Conservation (phyloP, 2,329 filamentous ascomycete genomes). For the Metarhizium brunneum region DNA sequence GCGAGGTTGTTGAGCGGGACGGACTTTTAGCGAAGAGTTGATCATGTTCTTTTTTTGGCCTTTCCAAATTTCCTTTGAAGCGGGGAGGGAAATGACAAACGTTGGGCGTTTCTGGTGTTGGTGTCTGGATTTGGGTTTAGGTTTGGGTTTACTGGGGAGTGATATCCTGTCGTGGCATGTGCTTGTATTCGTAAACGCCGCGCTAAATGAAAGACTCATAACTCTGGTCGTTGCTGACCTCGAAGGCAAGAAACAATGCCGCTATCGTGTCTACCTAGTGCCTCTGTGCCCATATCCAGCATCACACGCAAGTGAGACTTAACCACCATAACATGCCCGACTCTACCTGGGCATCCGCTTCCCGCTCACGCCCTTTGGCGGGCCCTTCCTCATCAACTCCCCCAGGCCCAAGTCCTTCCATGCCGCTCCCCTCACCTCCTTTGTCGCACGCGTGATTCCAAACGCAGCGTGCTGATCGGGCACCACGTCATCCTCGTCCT, state of each 20-base stretch:
- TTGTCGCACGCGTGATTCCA: conserved; percentile 73
- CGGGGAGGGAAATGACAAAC: not conserved
- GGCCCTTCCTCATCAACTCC: conserved; percentile 58
- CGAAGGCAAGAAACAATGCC: not conserved
- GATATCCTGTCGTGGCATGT: not conserved
- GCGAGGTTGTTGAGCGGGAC: conserved; percentile 88
- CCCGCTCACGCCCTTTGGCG: conserved; percentile 7
- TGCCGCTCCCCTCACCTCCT: conserved; percentile 58
- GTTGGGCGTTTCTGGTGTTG: not conserved
- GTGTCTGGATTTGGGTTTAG: not conserved
- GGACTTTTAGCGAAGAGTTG: conserved; percentile 58
- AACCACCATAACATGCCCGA: too few species aligned
- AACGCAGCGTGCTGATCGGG: conserved; percentile 84
- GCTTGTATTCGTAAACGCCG: not conserved
- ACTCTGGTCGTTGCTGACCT: not conserved
- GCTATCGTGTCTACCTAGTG: not conserved
- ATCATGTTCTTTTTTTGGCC: not conserved
- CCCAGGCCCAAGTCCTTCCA: conserved; percentile 75
- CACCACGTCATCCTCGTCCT: conserved; percentile 83
- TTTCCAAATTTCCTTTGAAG: not conserved
- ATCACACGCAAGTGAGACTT: not conserved
- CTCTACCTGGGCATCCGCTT: not conserved
- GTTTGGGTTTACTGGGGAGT: not conserved
- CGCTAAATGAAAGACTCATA: not conserved
- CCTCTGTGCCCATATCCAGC: too few species aligned